Evolutionary conservation across 2,329 filamentous ascomycete species (phyloP).

Genomic region (Ascochyta pisi): DNA sequence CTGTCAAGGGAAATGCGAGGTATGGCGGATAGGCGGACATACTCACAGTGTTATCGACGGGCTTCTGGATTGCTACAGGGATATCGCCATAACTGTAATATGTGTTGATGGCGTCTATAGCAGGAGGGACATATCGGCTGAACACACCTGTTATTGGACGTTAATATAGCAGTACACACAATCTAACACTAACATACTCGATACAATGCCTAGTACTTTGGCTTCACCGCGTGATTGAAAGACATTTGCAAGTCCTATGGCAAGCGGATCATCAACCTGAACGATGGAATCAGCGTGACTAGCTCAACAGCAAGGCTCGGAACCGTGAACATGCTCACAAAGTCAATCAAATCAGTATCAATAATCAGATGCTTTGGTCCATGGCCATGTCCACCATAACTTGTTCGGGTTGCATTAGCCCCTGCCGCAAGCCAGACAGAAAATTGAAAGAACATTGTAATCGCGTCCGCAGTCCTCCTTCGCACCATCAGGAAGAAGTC

Average conservation of each 20-base stretch:
- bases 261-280: constrained; percentile 5
- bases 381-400: not conserved
- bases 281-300: not conserved
- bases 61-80: constrained; percentile 10
- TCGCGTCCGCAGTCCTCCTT: not conserved
- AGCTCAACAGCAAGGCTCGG: not conserved
- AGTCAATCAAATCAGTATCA: constrained; percentile 7
- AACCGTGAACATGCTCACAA: not conserved
- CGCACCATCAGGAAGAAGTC: not conserved
- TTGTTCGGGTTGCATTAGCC: not conserved
- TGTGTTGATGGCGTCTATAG: constrained; percentile 6
- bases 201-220: not conserved
- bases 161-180: not conserved
- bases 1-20: not conserved
- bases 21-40: rapidly evolving
- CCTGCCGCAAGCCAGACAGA: not conserved
- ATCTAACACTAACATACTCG: not conserved
- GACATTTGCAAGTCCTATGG: constrained; percentile 5
- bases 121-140: constrained; percentile 6
- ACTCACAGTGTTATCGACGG: constrained; percentile 7
- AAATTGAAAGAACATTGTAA: not conserved
- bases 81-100: constrained; percentile 3
- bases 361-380: constrained; percentile 2
- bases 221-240: not conserved
- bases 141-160: not conserved